Evolutionary conservation across 768 basidiomycete genomes (phyloP).

Genomic region (Mycena capillaripes): DNA sequence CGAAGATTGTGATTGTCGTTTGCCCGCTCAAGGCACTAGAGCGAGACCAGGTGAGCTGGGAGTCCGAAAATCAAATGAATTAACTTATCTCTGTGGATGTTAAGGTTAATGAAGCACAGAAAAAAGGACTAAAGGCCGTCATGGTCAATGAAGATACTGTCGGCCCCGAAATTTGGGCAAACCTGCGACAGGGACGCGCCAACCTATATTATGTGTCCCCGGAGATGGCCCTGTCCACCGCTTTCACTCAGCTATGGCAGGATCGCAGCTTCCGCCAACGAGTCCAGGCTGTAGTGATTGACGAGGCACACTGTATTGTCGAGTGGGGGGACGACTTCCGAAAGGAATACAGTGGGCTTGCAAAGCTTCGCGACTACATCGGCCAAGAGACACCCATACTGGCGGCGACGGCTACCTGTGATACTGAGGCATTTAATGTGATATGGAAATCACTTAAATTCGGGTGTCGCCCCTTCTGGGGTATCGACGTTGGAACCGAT

Average conservation of each 20-base stretch:
- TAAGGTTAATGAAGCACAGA: not conserved
- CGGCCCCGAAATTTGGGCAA: conserved; percentile 5
- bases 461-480: conserved; percentile 38
- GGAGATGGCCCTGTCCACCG: conserved; percentile 14
- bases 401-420: conserved; percentile 14
- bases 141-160: no score
- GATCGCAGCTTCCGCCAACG: not conserved
- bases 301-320: conserved; percentile 10
- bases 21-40: conserved; percentile 40
- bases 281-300: conserved; percentile 6
- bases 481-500: conserved; percentile 34
- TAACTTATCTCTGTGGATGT: not conserved
- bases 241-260: conserved; percentile 15
- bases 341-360: conserved; percentile 15
- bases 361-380: not conserved
- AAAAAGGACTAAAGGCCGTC: no score
- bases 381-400: not conserved
- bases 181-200: conserved; percentile 12
- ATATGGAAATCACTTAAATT: conserved; percentile 31
- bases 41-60: conserved; percentile 34
- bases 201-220: conserved; percentile 16
- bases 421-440: conserved; percentile 18
- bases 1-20: not conserved
- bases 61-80: not conserved
- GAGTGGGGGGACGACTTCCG: conserved; percentile 11